These are phyloP conservation scores for Potentilla sterilis DNA, from an alignment of 306 rosid genomes.

Conservation along the genomic window DNA sequence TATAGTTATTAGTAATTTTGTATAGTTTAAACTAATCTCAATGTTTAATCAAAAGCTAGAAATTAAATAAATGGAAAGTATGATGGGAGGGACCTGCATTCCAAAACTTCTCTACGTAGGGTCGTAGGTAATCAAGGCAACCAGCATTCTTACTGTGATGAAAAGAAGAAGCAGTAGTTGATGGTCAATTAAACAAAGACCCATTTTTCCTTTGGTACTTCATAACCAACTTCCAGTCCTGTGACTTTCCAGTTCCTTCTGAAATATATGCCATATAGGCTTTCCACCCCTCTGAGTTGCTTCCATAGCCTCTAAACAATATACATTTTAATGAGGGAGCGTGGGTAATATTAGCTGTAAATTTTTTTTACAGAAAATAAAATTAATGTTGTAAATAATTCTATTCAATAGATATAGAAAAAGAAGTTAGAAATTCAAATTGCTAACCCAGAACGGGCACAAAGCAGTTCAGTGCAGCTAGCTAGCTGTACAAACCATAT, in stretches of 20 bases:
- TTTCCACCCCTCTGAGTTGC: conserved; percentile 59
- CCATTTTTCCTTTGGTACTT: conserved; percentile 83
- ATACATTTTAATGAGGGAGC: conserved; percentile 9
- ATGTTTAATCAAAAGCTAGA: conserved; percentile 5
- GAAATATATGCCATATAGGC: conserved; percentile 75
- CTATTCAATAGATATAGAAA: too few species aligned
- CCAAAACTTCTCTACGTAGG: conserved; percentile 54
- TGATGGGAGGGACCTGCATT: conserved; percentile 52
- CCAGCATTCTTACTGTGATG: conserved; percentile 47
- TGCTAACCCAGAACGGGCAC: too few species aligned
- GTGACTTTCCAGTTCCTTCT: conserved; percentile 60
- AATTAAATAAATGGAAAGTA: not conserved
- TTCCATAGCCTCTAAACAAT: conserved; percentile 38
- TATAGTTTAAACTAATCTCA: conserved; percentile 6
- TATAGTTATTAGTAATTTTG: too few species aligned
- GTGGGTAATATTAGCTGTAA: too few species aligned
- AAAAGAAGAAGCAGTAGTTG: conserved; percentile 76
- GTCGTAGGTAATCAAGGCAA: conserved; percentile 57
- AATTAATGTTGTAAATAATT: too few species aligned
- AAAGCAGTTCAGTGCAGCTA: too few species aligned
- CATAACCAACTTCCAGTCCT: conserved; percentile 56
- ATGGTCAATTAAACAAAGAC: conserved; percentile 71
- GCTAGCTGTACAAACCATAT: not conserved
- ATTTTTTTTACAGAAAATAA: too few species aligned
- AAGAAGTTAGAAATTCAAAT: too few species aligned